These are phyloP conservation scores for Circinella minor DNA, from an alignment of 371 early-diverging fungal genomes.

Conservation along the genomic window DNA sequence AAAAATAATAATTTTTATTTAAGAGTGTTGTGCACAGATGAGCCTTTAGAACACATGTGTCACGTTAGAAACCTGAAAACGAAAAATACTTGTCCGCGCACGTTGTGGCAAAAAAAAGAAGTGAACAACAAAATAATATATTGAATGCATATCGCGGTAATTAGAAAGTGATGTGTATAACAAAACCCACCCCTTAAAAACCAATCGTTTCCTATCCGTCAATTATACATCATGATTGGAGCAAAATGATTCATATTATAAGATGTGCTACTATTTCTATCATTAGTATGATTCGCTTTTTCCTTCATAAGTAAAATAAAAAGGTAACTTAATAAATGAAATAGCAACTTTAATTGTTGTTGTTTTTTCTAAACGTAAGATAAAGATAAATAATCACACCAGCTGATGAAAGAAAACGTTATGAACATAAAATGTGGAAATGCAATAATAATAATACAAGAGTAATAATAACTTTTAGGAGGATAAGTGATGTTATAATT, in stretches of 20 bases:
- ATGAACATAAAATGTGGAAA: neutral
- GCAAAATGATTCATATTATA: no score
- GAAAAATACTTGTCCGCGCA: slow-evolving; percentile 4
- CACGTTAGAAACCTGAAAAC: slow-evolving; percentile 1
- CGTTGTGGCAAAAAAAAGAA: neutral
- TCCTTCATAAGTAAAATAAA: neutral
- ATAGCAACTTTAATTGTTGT: neutral
- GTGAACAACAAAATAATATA: neutral
- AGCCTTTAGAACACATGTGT: neutral
- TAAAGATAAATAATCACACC: slow-evolving; percentile 1
- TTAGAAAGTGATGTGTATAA: neutral
- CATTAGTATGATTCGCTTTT: neutral
- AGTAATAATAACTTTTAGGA: neutral
- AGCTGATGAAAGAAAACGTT: slow-evolving; percentile 57
- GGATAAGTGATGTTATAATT: neutral
- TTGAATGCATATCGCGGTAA: neutral
- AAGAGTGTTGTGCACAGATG: neutral
- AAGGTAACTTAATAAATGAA: no score
- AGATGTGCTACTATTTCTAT: no score
- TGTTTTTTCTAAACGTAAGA: neutral
- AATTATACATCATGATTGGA: neutral
- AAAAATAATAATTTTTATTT: neutral
- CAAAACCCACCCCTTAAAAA: neutral
- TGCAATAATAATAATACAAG: neutral
- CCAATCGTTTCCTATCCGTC: slow-evolving; percentile 5